phyloP scores from a whole-genome alignment of 768 basidiomycete species.

The Leccinum sublutescens region DNA sequence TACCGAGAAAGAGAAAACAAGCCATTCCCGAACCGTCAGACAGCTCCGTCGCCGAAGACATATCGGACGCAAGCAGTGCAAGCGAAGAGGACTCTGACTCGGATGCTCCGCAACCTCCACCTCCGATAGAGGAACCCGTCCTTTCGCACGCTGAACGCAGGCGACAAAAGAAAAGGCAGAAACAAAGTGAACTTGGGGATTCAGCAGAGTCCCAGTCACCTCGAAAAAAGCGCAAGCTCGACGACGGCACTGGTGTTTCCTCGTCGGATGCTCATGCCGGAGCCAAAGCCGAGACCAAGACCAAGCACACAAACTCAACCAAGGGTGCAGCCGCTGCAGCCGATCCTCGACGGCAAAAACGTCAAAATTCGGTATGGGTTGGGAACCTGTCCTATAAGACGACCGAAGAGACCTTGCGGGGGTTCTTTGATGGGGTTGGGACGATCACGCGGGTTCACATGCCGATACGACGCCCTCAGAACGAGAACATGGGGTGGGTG shows the following conservation, averaged over 20 bases:
- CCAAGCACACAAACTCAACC: neutral
- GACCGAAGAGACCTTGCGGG: constrained; percentile 63
- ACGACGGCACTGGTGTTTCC: constrained; percentile 11
- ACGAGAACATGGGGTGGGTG: constrained; percentile 78
- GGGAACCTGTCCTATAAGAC: constrained; percentile 94
- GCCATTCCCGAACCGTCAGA: constrained; percentile 18
- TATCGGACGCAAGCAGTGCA: constrained; percentile 11
- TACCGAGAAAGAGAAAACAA: constrained; percentile 24
- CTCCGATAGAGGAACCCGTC: constrained; percentile 34
- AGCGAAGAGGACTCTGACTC: constrained; percentile 7
- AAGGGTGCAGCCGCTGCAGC: neutral
- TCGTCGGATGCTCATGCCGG: neutral
- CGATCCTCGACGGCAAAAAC: constrained; percentile 38
- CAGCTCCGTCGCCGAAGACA: constrained; percentile 28
- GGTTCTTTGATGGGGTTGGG: constrained; percentile 69
- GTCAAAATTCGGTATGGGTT: constrained; percentile 91
- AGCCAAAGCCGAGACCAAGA: neutral
- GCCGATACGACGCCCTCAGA: constrained; percentile 71
- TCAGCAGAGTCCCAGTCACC: constrained; percentile 11
- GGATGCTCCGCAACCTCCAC: constrained; percentile 6
- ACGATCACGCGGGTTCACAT: constrained; percentile 82
- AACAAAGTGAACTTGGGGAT: constrained; percentile 18
- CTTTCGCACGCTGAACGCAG: constrained; percentile 77
- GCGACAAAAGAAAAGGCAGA: constrained; percentile 51
- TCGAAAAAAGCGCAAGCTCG: constrained; percentile 48